These are phyloP conservation scores for Collybia mongolica DNA, from an alignment of 768 basidiomycete species.

Conservation along the genomic window DNA sequence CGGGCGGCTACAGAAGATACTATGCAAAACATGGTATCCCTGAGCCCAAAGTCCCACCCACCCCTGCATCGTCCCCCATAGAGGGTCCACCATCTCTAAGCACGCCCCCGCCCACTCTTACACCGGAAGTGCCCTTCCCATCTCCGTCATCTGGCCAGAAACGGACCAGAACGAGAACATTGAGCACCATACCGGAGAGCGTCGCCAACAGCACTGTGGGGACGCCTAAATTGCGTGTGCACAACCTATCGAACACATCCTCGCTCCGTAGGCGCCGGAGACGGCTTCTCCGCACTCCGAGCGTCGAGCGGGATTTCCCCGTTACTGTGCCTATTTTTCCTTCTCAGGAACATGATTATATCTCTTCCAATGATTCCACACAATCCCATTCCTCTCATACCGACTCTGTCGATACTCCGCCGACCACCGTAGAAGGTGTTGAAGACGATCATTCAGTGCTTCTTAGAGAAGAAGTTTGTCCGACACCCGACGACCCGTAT, in stretches of 20 bases:
- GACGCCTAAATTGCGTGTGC: not conserved
- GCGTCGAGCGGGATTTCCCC: conserved; percentile 34
- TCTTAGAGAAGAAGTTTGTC: not conserved
- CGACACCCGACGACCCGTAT: conserved; percentile 2
- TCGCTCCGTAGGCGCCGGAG: conserved; percentile 29
- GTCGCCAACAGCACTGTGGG: conserved; percentile 4
- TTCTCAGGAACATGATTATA: conserved; percentile 8
- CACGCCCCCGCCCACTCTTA: conserved; percentile 12
- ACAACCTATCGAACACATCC: conserved; percentile 4
- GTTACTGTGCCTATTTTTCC: conserved; percentile 12
- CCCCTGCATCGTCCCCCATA: not conserved
- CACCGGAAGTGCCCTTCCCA: conserved; percentile 9
- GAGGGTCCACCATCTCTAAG: conserved; percentile 6
- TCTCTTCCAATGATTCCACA: conserved; percentile 2
- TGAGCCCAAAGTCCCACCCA: conserved; percentile 6
- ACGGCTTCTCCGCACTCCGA: conserved; percentile 33
- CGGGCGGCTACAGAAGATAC: conserved; percentile 41
- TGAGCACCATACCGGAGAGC: conserved; percentile 23
- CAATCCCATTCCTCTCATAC: conserved; percentile 8
- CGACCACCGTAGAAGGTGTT: conserved; percentile 16
- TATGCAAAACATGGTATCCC: conserved; percentile 25
- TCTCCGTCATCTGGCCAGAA: conserved; percentile 10
- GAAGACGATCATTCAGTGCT: conserved; percentile 7
- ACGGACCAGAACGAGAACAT: conserved; percentile 8
- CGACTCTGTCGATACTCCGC: conserved; percentile 15